These are phyloP conservation scores for Rutstroemia sp. DNA, from an alignment of 2,329 filamentous ascomycete genomes.

Conservation along the genomic window DNA sequence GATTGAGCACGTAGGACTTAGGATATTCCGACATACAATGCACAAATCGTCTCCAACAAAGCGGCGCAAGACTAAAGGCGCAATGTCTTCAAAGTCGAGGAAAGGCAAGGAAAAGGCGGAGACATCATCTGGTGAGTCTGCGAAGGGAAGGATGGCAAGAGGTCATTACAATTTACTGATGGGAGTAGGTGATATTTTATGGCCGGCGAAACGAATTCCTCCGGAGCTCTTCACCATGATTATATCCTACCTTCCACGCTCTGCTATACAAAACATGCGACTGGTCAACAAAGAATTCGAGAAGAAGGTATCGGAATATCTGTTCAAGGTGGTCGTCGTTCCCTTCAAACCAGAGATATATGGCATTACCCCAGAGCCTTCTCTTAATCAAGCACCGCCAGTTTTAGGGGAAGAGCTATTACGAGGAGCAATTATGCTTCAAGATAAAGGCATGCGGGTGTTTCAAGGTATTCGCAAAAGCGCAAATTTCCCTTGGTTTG, in stretches of 20 bases:
- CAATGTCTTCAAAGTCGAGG: background rate
- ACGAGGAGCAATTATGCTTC: constrained; percentile 25
- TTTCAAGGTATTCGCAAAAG: constrained; percentile 39
- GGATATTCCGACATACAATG: background rate
- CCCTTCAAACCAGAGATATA: constrained; percentile 60
- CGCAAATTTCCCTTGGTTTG: background rate
- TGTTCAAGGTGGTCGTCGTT: constrained; percentile 57
- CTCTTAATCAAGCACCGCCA: background rate
- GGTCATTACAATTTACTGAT: background rate
- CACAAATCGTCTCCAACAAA: constrained; percentile 16
- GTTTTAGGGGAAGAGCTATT: constrained; percentile 1
- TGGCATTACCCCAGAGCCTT: constrained; percentile 37
- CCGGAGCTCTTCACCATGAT: constrained; percentile 57
- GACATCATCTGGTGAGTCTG: background rate
- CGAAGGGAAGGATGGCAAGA: background rate
- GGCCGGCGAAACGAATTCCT: constrained; percentile 40
- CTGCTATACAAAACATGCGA: constrained; percentile 52
- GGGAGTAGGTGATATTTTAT: constrained; percentile 19
- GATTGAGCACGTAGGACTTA: too few species aligned
- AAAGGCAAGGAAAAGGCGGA: constrained; percentile 3
- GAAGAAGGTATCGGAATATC: constrained; percentile 44
- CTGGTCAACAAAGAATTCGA: constrained; percentile 55
- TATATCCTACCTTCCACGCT: constrained; percentile 44
- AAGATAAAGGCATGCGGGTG: constrained; percentile 47
- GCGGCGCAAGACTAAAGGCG: constrained; percentile 18